A percentile compares a stretch with the other conserved stretches of the same genome.
phyloP scores from a whole-genome alignment of 768 basidiomycete species.

The Lyophyllum semitale region DNA sequence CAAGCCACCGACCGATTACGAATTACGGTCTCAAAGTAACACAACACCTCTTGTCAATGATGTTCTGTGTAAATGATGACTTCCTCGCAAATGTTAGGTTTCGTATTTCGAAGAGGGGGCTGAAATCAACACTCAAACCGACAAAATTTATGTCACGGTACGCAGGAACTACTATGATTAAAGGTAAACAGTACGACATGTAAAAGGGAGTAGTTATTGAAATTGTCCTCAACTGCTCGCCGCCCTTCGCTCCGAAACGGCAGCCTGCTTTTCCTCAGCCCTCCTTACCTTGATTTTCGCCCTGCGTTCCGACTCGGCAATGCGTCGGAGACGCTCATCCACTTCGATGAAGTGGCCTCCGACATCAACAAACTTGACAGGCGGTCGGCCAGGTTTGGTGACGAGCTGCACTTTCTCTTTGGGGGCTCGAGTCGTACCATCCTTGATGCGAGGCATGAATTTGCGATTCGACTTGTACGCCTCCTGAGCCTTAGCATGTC shows the following conservation, averaged over 20 bases:
- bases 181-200: background rate
- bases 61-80: no score
- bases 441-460: constrained; percentile 39
- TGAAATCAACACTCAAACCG: no score
- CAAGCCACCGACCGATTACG: no score
- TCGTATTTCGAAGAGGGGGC: no score
- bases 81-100: no score
- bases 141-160: no score
- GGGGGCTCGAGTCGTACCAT: constrained; percentile 39
- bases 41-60: no score
- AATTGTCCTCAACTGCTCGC: background rate
- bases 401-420: constrained; percentile 37
- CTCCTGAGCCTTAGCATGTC: constrained; percentile 31
- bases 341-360: constrained; percentile 69
- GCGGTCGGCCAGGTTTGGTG: constrained; percentile 46
- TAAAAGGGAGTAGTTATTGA: background rate
- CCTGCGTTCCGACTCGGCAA: constrained; percentile 51
- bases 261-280: constrained; percentile 23
- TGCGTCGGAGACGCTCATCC: constrained; percentile 51
- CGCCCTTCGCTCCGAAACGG: background rate
- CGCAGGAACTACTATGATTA: background rate
- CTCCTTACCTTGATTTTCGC: constrained; percentile 29
- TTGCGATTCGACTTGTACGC: constrained; percentile 38
- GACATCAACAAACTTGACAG: constrained; percentile 72
- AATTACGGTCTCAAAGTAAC: no score